phyloP scores from a whole-genome alignment of 345 rosid species.

The Syzygium oleosum region DNA sequence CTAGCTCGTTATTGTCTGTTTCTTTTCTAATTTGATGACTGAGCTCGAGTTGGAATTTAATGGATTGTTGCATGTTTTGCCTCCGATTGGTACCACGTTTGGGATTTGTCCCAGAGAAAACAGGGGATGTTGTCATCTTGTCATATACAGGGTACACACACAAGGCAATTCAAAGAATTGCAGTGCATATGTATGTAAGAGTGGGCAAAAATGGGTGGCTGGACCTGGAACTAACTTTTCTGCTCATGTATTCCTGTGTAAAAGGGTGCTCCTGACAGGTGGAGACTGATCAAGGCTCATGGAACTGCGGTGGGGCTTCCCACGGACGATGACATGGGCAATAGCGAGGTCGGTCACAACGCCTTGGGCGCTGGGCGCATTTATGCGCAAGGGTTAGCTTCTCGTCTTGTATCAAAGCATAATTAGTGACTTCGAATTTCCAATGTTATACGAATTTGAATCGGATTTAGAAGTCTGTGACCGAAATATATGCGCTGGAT shows the following conservation, averaged over 20 bases:
- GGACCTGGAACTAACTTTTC: not conserved
- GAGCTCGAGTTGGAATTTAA: not conserved
- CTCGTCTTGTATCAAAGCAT: not conserved
- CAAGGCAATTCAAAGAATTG: not conserved
- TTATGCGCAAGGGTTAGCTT: conserved; percentile 67
- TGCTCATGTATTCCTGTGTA: not conserved
- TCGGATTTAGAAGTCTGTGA: not conserved
- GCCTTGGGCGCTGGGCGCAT: conserved; percentile 99
- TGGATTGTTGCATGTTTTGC: not conserved
- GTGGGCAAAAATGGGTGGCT: not conserved
- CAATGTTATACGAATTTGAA: not conserved
- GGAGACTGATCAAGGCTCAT: conserved; percentile 90
- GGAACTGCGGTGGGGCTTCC: conserved; percentile 95
- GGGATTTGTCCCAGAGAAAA: not conserved
- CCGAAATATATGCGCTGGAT: not conserved
- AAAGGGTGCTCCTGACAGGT: conserved; percentile 68
- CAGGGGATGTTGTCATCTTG: not conserved
- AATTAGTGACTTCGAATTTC: not conserved
- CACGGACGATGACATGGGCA: conserved; percentile 96
- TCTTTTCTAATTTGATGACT: not conserved
- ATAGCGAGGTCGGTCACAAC: conserved; percentile 98
- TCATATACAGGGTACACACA: not conserved
- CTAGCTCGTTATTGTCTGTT: not conserved
- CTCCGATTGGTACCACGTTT: not conserved
- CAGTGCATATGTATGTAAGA: not conserved